Base-by-base conservation (phyloP, 2,329 filamentous ascomycete genomes). In the Fusarium verticillioides region DNA sequence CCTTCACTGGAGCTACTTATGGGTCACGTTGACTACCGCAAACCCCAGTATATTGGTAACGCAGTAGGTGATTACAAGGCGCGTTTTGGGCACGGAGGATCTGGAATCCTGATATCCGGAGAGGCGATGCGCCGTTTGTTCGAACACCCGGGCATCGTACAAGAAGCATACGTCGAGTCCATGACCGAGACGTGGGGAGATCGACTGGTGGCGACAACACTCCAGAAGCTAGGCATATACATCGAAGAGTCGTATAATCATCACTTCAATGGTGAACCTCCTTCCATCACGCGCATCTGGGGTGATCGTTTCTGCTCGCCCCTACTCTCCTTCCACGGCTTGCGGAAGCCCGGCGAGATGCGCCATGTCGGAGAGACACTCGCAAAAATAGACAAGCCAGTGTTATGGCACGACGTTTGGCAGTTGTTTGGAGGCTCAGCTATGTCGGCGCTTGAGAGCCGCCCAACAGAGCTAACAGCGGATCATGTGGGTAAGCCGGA, bases 31-130 rank as follows among this genome's bases (percentile, higher is more conserved):
- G 82, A 89, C 77, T 82, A 84, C 4, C 73, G 80, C 10, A 79
- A 81, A 58, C 83, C 85, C 19, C 82, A 86, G 46, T 89, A 89
- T 75, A 77, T 90, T 28, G 88, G 88, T 42, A 90, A 90, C 65
- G 86, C 87, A 5, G 86, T 90, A 19, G 88, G 88, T 53, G 87
- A 88, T 76, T 90, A 85, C 79, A 85, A 84, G 66, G 84, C 82
- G 5, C 83, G 88, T 40, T 90, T 90, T 68, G 88, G 87, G 5
- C 88, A 90, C 69, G 88, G 88, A 42, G 87, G 88, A 8, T 89
- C 87, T 23, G 86, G 84, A 34, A 82, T 89, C 36, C 77, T 89
- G 28, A 80, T 90, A 16, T 90, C 88, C 1, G 84, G 83, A 50
- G 85, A 82, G 40, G 84, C 87, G 43, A 83, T 90, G 78, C 81